A percentile compares a stretch with the other conserved stretches of the same genome.
Evolutionary conservation across 1,139 yeast species (phyloP).

Genomic region (Saccharomyces hybrid): DNA sequence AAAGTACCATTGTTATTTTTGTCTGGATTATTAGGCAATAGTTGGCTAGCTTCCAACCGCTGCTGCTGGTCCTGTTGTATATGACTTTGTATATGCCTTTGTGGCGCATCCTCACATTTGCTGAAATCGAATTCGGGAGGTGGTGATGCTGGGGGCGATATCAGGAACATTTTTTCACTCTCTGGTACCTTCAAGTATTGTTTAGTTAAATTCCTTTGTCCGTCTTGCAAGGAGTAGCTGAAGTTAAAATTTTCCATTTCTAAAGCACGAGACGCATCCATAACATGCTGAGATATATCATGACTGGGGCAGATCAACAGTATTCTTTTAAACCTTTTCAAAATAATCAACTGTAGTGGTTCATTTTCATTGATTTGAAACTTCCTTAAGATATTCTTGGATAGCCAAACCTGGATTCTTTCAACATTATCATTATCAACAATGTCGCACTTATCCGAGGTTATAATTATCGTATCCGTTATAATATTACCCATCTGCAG

Average conservation of each 20-base stretch:
- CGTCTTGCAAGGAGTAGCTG: constrained; percentile 18
- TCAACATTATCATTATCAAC: constrained; percentile 5
- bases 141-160: constrained; percentile 39
- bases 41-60: not conserved
- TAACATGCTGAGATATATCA: constrained; percentile 9
- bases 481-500: not conserved
- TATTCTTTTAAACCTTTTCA: constrained; percentile 16
- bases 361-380: constrained; percentile 6
- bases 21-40: not conserved
- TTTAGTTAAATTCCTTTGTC: constrained; percentile 11
- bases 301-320: constrained; percentile 17
- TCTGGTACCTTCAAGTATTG: constrained; percentile 31
- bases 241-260: constrained; percentile 7
- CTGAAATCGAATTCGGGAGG: constrained; percentile 36
- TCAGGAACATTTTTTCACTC: constrained; percentile 30
- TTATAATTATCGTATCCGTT: constrained; percentile 16
- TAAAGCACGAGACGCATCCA: constrained; percentile 3
- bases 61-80: constrained; percentile 5
- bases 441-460: constrained; percentile 8
- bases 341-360: constrained; percentile 18
- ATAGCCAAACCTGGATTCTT: constrained; percentile 7
- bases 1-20: not conserved
- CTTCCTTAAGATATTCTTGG: constrained; percentile 7
- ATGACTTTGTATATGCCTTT: constrained; percentile 10
- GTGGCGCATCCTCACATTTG: constrained; percentile 34